A percentile compares a stretch with the other conserved stretches of the same genome.
These are phyloP conservation scores for Pyrenophora seminiperda DNA, from an alignment of 2,329 filamentous ascomycete genomes.

Conservation along the genomic window DNA sequence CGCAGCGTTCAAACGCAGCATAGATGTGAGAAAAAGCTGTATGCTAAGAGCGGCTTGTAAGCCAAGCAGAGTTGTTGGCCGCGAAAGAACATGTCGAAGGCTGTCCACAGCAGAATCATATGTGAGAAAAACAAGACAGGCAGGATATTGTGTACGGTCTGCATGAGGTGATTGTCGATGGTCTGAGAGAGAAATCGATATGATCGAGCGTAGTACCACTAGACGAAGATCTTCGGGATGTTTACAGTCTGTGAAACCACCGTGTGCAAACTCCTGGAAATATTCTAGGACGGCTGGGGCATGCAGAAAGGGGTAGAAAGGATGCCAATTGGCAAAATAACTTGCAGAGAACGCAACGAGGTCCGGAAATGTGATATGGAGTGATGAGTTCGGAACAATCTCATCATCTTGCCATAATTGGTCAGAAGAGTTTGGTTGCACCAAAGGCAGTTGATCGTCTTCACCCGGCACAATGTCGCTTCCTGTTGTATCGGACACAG, in stretches of 20 bases:
- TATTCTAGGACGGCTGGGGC: slow-evolving; percentile 57
- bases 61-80: slow-evolving; percentile 53
- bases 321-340: slow-evolving; percentile 65
- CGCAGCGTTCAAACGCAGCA: slow-evolving; percentile 62
- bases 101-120: slow-evolving; percentile 58
- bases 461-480: slow-evolving; percentile 61
- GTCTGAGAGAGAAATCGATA: slow-evolving; percentile 62
- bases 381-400: slow-evolving; percentile 13
- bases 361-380: slow-evolving; percentile 52
- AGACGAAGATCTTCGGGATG: slow-evolving; percentile 39
- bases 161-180: slow-evolving; percentile 50
- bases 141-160: slow-evolving; percentile 45
- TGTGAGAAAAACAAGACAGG: slow-evolving; percentile 54
- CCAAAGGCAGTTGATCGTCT: slow-evolving; percentile 56
- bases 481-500: slow-evolving; percentile 30
- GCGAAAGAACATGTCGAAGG: slow-evolving; percentile 54
- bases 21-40: slow-evolving; percentile 61
- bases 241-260: slow-evolving; percentile 38
- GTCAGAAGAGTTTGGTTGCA: slow-evolving; percentile 21
- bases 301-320: slow-evolving; percentile 62
- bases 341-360: slow-evolving; percentile 57
- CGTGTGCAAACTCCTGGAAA: slow-evolving; percentile 52
- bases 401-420: slow-evolving; percentile 45
- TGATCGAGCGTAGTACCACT: slow-evolving; percentile 55
- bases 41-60: slow-evolving; percentile 59